Base-by-base conservation (phyloP, 148 eudicot genomes). In the Rhododendron henanense region DNA sequence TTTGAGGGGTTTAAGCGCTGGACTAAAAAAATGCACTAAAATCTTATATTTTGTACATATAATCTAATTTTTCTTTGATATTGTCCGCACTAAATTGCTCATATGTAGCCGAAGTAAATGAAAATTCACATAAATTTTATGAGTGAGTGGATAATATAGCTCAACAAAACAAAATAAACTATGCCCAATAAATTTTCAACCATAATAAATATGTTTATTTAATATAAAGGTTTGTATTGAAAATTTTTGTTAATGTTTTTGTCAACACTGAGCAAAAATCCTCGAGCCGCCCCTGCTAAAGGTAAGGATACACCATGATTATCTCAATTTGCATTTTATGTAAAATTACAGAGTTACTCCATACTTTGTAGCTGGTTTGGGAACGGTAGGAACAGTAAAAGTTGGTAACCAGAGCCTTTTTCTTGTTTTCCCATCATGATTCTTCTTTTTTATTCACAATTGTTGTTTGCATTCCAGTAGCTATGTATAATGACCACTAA, bases 401-500 rank as follows among this genome's bases (percentile, higher is more conserved):
- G 44, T 67, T 85, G 83, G 47, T 61, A 25, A 19, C 82, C 50
- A 6, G 45, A 33, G 61, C n/a, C 48, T 25, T 5, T 67, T 50
- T 6, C 31, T 4, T 59, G 15, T 14, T 14, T n/a, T 5, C 84
- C 50, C 53, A 44, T 65, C n/a, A 15, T 45, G 23, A 25, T 45
- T 10, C n/a, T 82, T 23, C 23, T 35, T 28, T 35, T 35, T 8
- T 45, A 25, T 15, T 45, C 35, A 33, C 39, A 39, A 2, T 25
- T 48, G 21, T 65, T 69, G 25, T 50, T 77, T 84, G 31, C 39
- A 71, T 51, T 57, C 23, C 51, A 1, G 41, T 35, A 50, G 78
- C 7, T 78, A 4, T 71, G 45, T 85, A 81, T 84, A 41, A 48
- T 87, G 53, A 65, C 63, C 18, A 51, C 74, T 90, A 28, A 84